These are phyloP conservation scores for Rhododendron kiyosumense DNA, from an alignment of 148 eudicot genomes.

Conservation along the genomic window DNA sequence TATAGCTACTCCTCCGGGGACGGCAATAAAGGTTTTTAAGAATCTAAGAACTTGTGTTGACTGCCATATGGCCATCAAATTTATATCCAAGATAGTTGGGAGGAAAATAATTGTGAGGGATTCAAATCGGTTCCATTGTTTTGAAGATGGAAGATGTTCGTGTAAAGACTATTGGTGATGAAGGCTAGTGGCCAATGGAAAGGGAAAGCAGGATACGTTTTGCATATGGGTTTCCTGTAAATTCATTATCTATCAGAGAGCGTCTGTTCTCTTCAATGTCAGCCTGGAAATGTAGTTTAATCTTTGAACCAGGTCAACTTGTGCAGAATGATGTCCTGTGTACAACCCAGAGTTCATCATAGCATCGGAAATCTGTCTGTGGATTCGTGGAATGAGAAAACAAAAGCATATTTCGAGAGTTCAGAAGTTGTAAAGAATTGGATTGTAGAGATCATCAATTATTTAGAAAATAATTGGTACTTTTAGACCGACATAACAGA, in stretches of 20 bases:
- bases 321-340: background rate
- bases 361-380: background rate
- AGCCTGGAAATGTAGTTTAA: background rate
- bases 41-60: slow-evolving; percentile 13
- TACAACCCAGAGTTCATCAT: background rate
- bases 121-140: slow-evolving; percentile 48
- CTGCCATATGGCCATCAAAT: slow-evolving; percentile 6
- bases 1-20: slow-evolving; percentile 44
- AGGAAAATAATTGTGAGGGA: slow-evolving; percentile 24
- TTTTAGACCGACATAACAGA: background rate
- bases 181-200: background rate
- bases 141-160: slow-evolving; percentile 52
- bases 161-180: slow-evolving; percentile 55
- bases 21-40: slow-evolving; percentile 16
- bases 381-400: background rate
- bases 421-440: background rate
- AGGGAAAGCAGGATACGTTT: slow-evolving; percentile 10
- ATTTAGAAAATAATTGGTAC: background rate
- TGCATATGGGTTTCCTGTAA: slow-evolving; percentile 27
- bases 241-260: background rate
- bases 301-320: background rate
- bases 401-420: background rate
- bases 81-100: slow-evolving; percentile 2
- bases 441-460: background rate
- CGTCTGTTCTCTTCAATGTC: background rate